Evolutionary conservation across 2,329 filamentous ascomycete genomes (phyloP).

Genomic region (Aspergillus brasiliensis): DNA sequence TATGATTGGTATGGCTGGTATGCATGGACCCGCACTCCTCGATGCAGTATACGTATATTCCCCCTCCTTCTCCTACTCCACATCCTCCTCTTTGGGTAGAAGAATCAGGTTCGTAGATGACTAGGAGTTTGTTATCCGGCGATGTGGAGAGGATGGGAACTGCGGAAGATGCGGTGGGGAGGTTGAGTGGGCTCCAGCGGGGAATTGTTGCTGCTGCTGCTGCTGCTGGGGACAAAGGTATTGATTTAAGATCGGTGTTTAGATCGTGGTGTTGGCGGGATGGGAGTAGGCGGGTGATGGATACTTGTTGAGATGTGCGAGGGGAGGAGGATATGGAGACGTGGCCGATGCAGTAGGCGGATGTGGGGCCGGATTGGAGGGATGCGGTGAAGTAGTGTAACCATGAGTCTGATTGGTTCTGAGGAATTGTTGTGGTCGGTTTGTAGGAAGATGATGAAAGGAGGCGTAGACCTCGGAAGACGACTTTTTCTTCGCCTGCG

Average conservation of each 20-base stretch:
- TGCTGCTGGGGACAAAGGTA: slow-evolving; percentile 7
- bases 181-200: slow-evolving; percentile 16
- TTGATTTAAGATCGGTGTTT: background rate
- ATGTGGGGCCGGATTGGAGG: slow-evolving; percentile 14
- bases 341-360: slow-evolving; percentile 23
- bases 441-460: slow-evolving; percentile 9
- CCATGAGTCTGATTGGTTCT: background rate
- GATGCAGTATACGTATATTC: slow-evolving; percentile 19
- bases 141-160: slow-evolving; percentile 18
- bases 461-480: slow-evolving; percentile 20
- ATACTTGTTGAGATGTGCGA: background rate
- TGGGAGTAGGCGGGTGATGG: slow-evolving; percentile 15
- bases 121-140: slow-evolving; percentile 17
- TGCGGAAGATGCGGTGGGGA: slow-evolving; percentile 18
- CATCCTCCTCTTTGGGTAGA: too few relatives aligned
- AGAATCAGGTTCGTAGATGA: slow-evolving; percentile 21
- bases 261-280: slow-evolving; percentile 7
- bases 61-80: too few relatives aligned
- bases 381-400: slow-evolving; percentile 19
- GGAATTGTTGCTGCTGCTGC: slow-evolving; percentile 2
- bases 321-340: slow-evolving; percentile 4
- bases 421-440: background rate
- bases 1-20: background rate
- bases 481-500: slow-evolving; percentile 11
- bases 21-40: slow-evolving; percentile 4